These are phyloP conservation scores for Boletus sp. DNA, from an alignment of 768 basidiomycete species.

Conservation along the genomic window DNA sequence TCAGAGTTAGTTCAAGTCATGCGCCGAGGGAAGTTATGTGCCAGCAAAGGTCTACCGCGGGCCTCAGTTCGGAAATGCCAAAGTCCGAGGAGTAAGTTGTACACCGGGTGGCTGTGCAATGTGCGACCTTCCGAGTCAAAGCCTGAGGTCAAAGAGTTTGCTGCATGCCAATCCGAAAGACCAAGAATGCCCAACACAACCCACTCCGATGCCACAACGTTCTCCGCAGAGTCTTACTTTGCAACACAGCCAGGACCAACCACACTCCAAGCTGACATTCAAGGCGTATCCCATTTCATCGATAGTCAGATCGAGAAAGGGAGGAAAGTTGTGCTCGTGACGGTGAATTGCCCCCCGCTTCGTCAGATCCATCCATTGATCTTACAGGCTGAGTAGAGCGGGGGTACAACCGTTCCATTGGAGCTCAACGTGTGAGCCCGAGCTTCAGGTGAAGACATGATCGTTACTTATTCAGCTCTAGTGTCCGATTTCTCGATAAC, in stretches of 20 bases:
- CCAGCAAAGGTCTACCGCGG: too few relatives aligned
- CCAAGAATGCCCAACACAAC: constrained; percentile 19
- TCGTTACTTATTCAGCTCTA: constrained; percentile 36
- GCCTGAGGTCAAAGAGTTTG: not conserved
- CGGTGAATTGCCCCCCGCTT: constrained; percentile 52
- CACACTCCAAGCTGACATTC: constrained; percentile 66
- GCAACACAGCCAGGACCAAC: constrained; percentile 80
- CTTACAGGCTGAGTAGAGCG: constrained; percentile 60
- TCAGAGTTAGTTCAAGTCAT: too few relatives aligned
- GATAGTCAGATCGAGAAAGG: constrained; percentile 59
- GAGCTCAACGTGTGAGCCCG: constrained; percentile 96
- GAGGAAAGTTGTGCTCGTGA: constrained; percentile 87
- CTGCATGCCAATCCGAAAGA: not conserved
- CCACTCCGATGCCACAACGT: constrained; percentile 32
- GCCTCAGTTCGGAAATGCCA: too few relatives aligned
- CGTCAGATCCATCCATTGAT: constrained; percentile 7
- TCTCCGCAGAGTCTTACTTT: constrained; percentile 91
- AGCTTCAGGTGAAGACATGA: constrained; percentile 3
- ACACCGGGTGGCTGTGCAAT: constrained; percentile 16
- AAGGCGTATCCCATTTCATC: constrained; percentile 66
- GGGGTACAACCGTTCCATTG: constrained; percentile 95
- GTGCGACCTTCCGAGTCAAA: not conserved
- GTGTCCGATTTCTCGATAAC: constrained; percentile 97
- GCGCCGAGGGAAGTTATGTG: too few relatives aligned
- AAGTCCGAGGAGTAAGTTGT: too few relatives aligned